A percentile compares a stretch with the other conserved stretches of the same genome.
These are phyloP conservation scores for Cladosporium cucumerinum DNA, from an alignment of 2,329 filamentous ascomycete genomes.

Conservation along the genomic window DNA sequence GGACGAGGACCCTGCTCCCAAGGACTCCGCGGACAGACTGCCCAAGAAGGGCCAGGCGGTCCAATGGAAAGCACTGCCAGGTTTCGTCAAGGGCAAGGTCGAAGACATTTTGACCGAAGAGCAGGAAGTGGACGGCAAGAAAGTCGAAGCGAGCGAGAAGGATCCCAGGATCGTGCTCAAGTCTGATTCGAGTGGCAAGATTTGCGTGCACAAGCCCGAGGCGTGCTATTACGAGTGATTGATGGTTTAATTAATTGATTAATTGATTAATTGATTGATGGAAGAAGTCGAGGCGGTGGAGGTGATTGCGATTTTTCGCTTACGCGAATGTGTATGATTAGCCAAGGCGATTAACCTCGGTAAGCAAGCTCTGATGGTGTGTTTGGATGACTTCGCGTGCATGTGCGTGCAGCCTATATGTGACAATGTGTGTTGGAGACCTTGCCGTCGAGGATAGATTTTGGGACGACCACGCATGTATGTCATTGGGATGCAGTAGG, in stretches of 20 bases:
- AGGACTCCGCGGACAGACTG: conserved; percentile 35
- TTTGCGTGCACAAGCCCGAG: conserved; percentile 44
- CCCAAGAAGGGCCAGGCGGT: conserved; percentile 43
- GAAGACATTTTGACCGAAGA: conserved; percentile 41
- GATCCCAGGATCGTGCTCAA: conserved; percentile 44
- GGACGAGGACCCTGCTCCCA: conserved; percentile 29
- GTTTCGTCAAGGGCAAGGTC: conserved; percentile 42
- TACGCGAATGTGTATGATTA: background rate
- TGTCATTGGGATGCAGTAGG: background rate
- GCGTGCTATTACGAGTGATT: conserved; percentile 41
- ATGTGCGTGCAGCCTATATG: background rate
- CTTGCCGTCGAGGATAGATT: background rate
- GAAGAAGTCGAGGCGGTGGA: background rate
- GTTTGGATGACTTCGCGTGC: background rate
- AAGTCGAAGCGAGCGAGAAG: conserved; percentile 41
- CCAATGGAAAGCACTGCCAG: conserved; percentile 41
- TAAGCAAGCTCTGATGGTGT: background rate
- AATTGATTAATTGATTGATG: background rate
- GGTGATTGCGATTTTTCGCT: background rate
- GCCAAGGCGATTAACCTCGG: background rate
- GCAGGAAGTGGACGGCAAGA: conserved; percentile 43
- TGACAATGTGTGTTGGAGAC: background rate
- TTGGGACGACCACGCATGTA: background rate
- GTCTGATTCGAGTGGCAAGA: conserved; percentile 39
- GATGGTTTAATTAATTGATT: background rate